These are phyloP conservation scores for Xerocomellus dryophilus DNA, from an alignment of 768 basidiomycete genomes.

Conservation along the genomic window DNA sequence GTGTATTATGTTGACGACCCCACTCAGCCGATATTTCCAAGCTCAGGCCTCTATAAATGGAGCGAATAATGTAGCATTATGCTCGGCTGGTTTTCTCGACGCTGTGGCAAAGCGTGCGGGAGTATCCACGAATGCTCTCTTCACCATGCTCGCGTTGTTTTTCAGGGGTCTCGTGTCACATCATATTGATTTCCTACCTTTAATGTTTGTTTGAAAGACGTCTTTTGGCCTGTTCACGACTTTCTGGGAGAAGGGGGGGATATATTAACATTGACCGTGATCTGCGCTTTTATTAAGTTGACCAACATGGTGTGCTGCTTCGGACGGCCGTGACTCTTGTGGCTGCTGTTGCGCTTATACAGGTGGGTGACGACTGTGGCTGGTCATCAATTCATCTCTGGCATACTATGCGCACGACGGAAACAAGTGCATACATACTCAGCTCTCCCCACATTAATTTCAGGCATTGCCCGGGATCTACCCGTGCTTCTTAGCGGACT, in stretches of 20 bases:
- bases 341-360: not conserved
- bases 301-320: not conserved
- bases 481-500: slow-evolving; percentile 57
- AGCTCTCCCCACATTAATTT: too few relatives aligned
- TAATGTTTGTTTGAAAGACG: too few relatives aligned
- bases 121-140: too few relatives aligned
- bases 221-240: too few relatives aligned
- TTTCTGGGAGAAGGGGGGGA: slow-evolving; percentile 45
- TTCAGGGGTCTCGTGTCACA: too few relatives aligned
- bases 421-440: too few relatives aligned
- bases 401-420: not conserved
- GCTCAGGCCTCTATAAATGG: too few relatives aligned
- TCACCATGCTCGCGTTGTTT: too few relatives aligned
- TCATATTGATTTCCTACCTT: too few relatives aligned
- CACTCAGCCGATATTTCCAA: slow-evolving; percentile 55
- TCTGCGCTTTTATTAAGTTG: not conserved
- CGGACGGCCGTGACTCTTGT: not conserved
- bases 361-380: not conserved
- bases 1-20: slow-evolving; percentile 51
- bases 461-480: slow-evolving; percentile 13
- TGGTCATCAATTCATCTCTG: not conserved
- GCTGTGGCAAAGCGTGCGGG: too few relatives aligned
- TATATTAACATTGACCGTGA: not conserved
- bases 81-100: too few relatives aligned
- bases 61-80: too few relatives aligned